These are phyloP conservation scores for Saccharomycopsis vini DNA, from an alignment of 805 yeast species.

Conservation along the genomic window DNA sequence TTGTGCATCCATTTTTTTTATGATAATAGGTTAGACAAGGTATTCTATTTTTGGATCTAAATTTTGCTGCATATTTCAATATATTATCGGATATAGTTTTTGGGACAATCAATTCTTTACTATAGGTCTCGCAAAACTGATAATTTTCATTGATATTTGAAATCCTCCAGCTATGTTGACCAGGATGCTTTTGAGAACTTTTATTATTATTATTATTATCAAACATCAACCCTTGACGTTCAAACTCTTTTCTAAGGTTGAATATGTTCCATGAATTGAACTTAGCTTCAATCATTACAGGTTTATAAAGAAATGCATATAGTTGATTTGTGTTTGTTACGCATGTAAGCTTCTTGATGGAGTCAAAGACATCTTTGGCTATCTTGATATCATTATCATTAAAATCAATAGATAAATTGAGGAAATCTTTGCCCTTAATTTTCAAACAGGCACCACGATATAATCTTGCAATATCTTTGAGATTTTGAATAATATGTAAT, in stretches of 20 bases:
- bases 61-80: conserved; percentile 73
- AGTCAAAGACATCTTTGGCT: conserved; percentile 65
- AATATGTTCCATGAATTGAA: conserved; percentile 70
- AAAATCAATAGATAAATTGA: conserved; percentile 72
- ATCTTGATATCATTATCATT: conserved; percentile 33
- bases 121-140: conserved; percentile 68
- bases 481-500: conserved; percentile 13
- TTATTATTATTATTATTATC: conserved; percentile 18
- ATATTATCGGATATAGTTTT: conserved; percentile 71
- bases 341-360: conserved; percentile 58
- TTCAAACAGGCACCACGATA: conserved; percentile 45
- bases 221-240: conserved; percentile 55
- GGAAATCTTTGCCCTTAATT: conserved; percentile 76
- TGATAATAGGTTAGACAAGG: conserved; percentile 79
- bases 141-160: conserved; percentile 57
- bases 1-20: conserved; percentile 59
- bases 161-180: conserved; percentile 52
- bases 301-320: conserved; percentile 76
- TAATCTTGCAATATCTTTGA: conserved; percentile 21
- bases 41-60: conserved; percentile 74
- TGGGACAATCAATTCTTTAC: conserved; percentile 62
- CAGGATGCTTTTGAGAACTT: conserved; percentile 2
- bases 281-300: conserved; percentile 58
- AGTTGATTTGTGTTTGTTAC: conserved; percentile 44
- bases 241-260: conserved; percentile 53